A percentile compares a stretch with the other conserved stretches of the same genome.
Conservation (phyloP, 441 rosid genomes). For the Eutrema salsugineum region DNA sequence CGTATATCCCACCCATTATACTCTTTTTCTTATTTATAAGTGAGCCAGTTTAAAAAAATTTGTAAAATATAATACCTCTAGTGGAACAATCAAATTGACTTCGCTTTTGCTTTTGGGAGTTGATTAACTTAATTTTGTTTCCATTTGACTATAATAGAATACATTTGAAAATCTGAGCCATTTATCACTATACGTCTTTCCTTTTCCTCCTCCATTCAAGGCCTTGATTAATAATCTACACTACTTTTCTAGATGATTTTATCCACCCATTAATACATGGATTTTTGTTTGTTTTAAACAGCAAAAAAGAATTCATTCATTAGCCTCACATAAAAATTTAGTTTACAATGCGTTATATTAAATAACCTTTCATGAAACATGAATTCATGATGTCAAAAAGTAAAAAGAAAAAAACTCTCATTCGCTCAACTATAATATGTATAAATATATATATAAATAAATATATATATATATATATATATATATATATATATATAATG, state of each 20-base stretch:
- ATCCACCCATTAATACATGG: background rate
- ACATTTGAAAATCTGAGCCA: slow-evolving; percentile 22
- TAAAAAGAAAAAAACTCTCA: background rate
- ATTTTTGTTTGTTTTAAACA: background rate
- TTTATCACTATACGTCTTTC: slow-evolving; percentile 7
- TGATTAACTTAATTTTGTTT: slow-evolving; percentile 6
- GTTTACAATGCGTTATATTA: background rate
- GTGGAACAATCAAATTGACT: slow-evolving; percentile 23
- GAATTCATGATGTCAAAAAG: too few relatives aligned
- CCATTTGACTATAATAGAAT: slow-evolving; percentile 10
- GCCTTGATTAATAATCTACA: slow-evolving; percentile 27
- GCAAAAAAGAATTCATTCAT: background rate
- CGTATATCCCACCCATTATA: background rate
- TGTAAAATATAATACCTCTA: background rate
- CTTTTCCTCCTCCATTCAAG: slow-evolving; percentile 27
- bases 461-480: too few relatives aligned
- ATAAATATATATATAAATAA: background rate
- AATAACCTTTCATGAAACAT: background rate
- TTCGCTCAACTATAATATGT: background rate
- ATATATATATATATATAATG: background rate
- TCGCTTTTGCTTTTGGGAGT: slow-evolving; percentile 10
- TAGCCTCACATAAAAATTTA: background rate
- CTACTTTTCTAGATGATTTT: background rate
- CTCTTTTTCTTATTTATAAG: background rate
- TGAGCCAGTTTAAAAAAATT: background rate